A percentile compares a stretch with the other conserved stretches of the same genome.
Conservation (phyloP, 2,329 filamentous ascomycete species). For the Alternaria postmessia region DNA sequence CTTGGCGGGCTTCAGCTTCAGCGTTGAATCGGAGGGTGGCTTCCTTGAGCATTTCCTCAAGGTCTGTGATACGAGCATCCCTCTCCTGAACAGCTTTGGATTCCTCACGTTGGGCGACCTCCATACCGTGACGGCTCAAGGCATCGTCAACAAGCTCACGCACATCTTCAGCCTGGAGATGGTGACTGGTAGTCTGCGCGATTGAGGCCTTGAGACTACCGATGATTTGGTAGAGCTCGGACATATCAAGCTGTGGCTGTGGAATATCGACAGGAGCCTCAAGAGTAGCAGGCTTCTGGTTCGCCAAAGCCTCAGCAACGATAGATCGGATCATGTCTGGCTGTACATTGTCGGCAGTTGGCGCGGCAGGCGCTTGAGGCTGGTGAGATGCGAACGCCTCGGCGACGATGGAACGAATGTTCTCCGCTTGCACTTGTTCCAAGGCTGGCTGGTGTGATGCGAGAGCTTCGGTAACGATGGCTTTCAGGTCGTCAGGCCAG, state of each 20-base stretch:
- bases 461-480: slow-evolving; percentile 68
- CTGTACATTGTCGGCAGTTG: slow-evolving; percentile 38
- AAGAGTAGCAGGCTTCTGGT: slow-evolving; percentile 40
- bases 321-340: slow-evolving; percentile 47
- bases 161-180: slow-evolving; percentile 56
- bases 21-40: slow-evolving; percentile 46
- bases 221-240: slow-evolving; percentile 58
- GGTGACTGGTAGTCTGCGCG: slow-evolving; percentile 55
- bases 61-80: slow-evolving; percentile 45
- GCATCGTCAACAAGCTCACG: slow-evolving; percentile 49
- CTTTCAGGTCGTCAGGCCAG: slow-evolving; percentile 60
- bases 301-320: slow-evolving; percentile 45
- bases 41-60: slow-evolving; percentile 48
- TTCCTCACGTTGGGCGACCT: slow-evolving; percentile 41
- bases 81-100: slow-evolving; percentile 42
- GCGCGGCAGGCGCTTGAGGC: slow-evolving; percentile 24
- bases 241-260: slow-evolving; percentile 48
- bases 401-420: slow-evolving; percentile 37
- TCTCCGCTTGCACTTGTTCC: slow-evolving; percentile 35
- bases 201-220: slow-evolving; percentile 59
- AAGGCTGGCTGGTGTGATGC: slow-evolving; percentile 37
- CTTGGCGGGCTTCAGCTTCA: slow-evolving; percentile 54
- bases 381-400: slow-evolving; percentile 40
- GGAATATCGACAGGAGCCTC: slow-evolving; percentile 46
- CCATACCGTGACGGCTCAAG: slow-evolving; percentile 44